Evolutionary conservation across 192 early-diverging fungal species (phyloP).

Genomic region (Gigaspora rosea): DNA sequence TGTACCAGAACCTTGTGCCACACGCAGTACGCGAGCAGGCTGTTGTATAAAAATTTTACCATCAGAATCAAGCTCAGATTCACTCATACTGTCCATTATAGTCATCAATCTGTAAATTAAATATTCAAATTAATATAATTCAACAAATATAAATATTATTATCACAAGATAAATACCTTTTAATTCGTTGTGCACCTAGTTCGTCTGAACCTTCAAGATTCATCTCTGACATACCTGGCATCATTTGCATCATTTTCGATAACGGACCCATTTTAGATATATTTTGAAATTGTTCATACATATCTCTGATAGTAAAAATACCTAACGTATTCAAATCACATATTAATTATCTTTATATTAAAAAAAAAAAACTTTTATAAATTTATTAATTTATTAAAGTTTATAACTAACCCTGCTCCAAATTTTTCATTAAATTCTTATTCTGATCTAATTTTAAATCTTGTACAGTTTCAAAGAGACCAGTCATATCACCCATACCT

Average conservation of each 20-base stretch:
- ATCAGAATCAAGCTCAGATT: slow-evolving; percentile 85
- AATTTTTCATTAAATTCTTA: slow-evolving; percentile 85
- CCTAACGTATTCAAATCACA: slow-evolving; percentile 42
- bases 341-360: not conserved
- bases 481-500: slow-evolving; percentile 91
- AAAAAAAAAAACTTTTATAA: not conserved
- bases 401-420: slow-evolving; percentile 64
- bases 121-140: not conserved
- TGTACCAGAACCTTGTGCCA: slow-evolving; percentile 87
- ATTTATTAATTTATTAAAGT: not conserved
- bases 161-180: slow-evolving; percentile 36
- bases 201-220: slow-evolving; percentile 51
- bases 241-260: slow-evolving; percentile 81
- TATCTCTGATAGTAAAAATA: slow-evolving; percentile 87
- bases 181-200: slow-evolving; percentile 59
- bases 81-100: slow-evolving; percentile 97
- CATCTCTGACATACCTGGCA: slow-evolving; percentile 60
- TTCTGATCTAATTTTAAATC: slow-evolving; percentile 88
- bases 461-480: slow-evolving; percentile 86
- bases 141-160: not conserved
- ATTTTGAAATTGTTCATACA: slow-evolving; percentile 91
- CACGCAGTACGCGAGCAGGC: slow-evolving; percentile 68
- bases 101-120: slow-evolving; percentile 64
- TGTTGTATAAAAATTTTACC: slow-evolving; percentile 79
- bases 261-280: slow-evolving; percentile 91